Base-by-base conservation (phyloP, 2,329 filamentous ascomycete genomes). In the Dactylella cylindrospora region DNA sequence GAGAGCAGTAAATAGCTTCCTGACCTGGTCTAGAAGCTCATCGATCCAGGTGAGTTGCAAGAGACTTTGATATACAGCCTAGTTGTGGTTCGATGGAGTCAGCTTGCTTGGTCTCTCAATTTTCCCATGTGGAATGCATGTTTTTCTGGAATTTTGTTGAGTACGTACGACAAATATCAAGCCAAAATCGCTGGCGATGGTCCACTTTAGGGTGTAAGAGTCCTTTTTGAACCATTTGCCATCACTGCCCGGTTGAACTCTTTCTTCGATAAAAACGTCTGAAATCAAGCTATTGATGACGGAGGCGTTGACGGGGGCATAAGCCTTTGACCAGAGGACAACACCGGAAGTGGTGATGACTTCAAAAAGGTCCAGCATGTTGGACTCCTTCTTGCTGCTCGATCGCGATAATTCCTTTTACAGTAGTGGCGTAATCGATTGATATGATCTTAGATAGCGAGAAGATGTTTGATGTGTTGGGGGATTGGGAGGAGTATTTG, bases 221-320 rank as follows among this genome's bases (percentile, higher is more conserved):
- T 97, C 93, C 70, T 88, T 86, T 74, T 83, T 88, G 76, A 93
- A 98, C 0, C 84, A 79, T 12, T 83, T 78, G 51, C 81, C 77
- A 47, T 80, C 78, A 44, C 78, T 78, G 25, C 75, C 75, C 13
- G 77, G 74, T 55, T 83, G 79, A 61, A 81, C 80, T 73, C 88
- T 90, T 77, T 96, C 91, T 75, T 98, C 93, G 71, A 98, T 96
- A 73, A 98, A 96, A 71, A 96, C 88, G 74, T 97, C 90, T 72
- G 85, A 84, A 74, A 98, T 96, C 73, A 98, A 85, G 77, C 83
- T 86, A 78, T 98, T 96, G 77, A 98, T 84, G 66, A 96, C 79
- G 68, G 86, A 84, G 35, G 87, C 81, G 72, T 84, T 90, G 71
- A 95, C 83, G 1, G 85, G 80, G 50, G 85, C 83, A 73, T 91